Evolutionary conservation across 805 yeast genomes (phyloP).

Genomic region (Wickerhamiella alocasiicola): DNA sequence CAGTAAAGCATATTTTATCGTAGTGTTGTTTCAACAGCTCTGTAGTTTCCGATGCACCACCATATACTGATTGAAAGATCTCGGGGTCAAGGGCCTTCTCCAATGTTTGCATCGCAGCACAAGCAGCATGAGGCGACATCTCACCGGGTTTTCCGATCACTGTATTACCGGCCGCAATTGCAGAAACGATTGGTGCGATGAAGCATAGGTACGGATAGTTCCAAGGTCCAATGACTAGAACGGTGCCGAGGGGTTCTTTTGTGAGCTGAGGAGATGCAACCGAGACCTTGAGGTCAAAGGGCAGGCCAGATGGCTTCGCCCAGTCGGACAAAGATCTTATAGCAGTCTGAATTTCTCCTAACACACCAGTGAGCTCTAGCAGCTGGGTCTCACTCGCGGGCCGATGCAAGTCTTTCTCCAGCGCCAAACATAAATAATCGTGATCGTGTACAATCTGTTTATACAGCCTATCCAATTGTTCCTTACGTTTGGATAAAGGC

Average conservation of each 20-base stretch:
- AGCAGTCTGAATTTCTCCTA: conserved; percentile 46
- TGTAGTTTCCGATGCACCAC: conserved; percentile 55
- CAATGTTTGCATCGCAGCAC: conserved; percentile 44
- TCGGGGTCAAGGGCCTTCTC: conserved; percentile 41
- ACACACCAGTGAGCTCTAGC: conserved; percentile 41
- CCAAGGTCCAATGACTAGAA: conserved; percentile 65
- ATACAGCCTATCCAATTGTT: too few species aligned
- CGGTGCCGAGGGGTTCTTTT: conserved; percentile 42
- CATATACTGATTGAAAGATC: conserved; percentile 57
- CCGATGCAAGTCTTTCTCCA: conserved; percentile 56
- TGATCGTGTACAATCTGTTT: too few species aligned
- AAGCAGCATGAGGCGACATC: conserved; percentile 48
- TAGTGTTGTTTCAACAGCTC: conserved; percentile 48
- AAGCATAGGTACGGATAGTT: conserved; percentile 64
- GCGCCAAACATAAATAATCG: too few species aligned
- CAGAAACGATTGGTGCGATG: conserved; percentile 57
- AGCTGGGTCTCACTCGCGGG: conserved; percentile 47
- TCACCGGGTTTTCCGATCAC: conserved; percentile 72
- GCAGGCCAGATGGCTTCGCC: conserved; percentile 37
- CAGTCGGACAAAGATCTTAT: conserved; percentile 50
- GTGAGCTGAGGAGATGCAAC: conserved; percentile 14
- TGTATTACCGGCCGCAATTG: conserved; percentile 75
- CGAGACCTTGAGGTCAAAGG: conserved; percentile 21
- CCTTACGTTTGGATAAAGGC: too few species aligned
- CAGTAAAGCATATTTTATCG: conserved; percentile 81